A percentile compares a stretch with the other conserved stretches of the same genome.
Evolutionary conservation across 129 eudicot species (phyloP).

Genomic region (Pulicaria dysenterica): DNA sequence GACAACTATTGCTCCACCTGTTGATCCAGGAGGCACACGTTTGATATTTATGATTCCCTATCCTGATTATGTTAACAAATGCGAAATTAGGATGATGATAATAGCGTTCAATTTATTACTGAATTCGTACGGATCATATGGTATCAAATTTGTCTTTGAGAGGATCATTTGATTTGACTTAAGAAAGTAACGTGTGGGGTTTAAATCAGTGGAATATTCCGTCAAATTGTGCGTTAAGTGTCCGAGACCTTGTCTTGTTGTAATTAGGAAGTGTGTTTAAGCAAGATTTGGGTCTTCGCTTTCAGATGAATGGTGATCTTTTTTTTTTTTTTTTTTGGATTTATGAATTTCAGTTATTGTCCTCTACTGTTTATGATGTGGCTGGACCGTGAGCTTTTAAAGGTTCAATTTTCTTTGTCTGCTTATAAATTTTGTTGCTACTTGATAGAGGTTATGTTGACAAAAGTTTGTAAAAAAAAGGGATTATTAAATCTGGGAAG

Average conservation of each 20-base stretch:
- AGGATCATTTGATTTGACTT: not conserved
- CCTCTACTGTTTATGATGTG: too few relatives aligned
- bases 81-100: not conserved
- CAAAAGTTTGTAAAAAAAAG: too few relatives aligned
- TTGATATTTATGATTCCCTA: not conserved
- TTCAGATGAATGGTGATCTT: not conserved
- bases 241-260: not conserved
- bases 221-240: not conserved
- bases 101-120: constrained; percentile 8
- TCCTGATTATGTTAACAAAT: constrained; percentile 3
- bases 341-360: not conserved
- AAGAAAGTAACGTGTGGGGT: not conserved
- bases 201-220: not conserved
- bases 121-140: not conserved
- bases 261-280: too few relatives aligned
- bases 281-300: too few relatives aligned
- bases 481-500: not conserved
- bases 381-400: too few relatives aligned
- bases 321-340: not conserved
- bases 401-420: not conserved
- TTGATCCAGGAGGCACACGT: not conserved
- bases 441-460: too few relatives aligned
- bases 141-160: constrained; percentile 8
- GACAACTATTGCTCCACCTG: not conserved
- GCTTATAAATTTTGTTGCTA: constrained; percentile 25